These are phyloP conservation scores for Naumovozyma dairenensis DNA, from an alignment of 805 yeast genomes.

Conservation along the genomic window DNA sequence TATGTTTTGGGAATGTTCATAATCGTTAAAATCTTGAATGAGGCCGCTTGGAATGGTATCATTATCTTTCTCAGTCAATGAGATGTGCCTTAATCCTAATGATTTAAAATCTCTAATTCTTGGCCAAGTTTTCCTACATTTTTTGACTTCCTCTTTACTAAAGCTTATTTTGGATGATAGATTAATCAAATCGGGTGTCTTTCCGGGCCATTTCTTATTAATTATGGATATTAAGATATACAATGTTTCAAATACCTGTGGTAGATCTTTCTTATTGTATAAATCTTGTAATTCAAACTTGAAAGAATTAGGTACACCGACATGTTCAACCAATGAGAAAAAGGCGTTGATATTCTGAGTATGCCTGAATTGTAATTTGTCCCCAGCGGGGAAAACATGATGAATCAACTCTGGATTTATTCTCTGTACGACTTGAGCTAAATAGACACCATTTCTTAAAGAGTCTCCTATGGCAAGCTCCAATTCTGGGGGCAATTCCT, in stretches of 20 bases:
- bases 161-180: conserved; percentile 52
- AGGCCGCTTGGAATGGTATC: conserved; percentile 10
- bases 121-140: conserved; percentile 54
- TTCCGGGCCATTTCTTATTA: conserved; percentile 40
- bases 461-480: conserved; percentile 47
- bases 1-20: conserved; percentile 1
- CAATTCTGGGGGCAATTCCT: conserved; percentile 45
- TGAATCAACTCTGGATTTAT: conserved; percentile 59
- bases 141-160: conserved; percentile 54
- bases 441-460: conserved; percentile 72
- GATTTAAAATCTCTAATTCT: conserved; percentile 70
- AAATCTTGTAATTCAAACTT: conserved; percentile 87
- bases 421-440: conserved; percentile 67
- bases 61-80: conserved; percentile 9
- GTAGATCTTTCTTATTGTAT: conserved; percentile 84
- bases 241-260: conserved; percentile 86
- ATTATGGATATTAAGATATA: conserved; percentile 80
- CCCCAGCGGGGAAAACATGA: conserved; percentile 44
- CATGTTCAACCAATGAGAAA: conserved; percentile 55
- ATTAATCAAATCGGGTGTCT: conserved; percentile 51
- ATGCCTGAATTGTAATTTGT: conserved; percentile 72
- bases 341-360: conserved; percentile 87
- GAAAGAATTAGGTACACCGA: conserved; percentile 78
- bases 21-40: conserved; percentile 17
- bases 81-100: conserved; percentile 32